Conservation (phyloP, 305 asterid genomes). For the Fraxinus velutina region DNA sequence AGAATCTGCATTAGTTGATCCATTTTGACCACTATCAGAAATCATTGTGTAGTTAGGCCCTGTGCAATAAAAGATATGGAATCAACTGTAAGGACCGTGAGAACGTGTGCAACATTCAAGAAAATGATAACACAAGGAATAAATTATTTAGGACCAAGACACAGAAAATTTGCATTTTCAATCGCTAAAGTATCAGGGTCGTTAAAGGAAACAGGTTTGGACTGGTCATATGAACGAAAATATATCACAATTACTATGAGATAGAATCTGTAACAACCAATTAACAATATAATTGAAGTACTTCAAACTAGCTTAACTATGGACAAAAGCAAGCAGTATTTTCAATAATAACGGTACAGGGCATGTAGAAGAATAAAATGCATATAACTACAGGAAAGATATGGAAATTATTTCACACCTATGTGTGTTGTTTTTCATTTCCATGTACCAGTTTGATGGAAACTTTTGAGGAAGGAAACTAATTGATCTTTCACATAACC, state of each 20-base stretch:
- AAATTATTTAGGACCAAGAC: not conserved
- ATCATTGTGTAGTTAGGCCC: constrained; percentile 33
- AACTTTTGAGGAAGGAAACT: not conserved
- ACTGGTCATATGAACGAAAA: not conserved
- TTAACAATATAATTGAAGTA: not conserved
- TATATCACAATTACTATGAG: not conserved
- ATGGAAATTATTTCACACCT: not conserved
- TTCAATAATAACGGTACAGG: not conserved
- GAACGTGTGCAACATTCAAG: not conserved
- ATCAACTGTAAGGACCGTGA: not conserved
- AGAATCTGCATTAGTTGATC: constrained; percentile 17
- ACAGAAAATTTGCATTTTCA: not conserved
- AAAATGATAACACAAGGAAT: not conserved
- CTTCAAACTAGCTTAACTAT: not conserved
- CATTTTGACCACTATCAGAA: constrained; percentile 35
- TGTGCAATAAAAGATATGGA: constrained; percentile 18
- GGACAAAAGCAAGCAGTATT: not conserved
- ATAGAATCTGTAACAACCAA: not conserved
- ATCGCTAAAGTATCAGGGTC: not conserved
- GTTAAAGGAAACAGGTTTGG: not conserved
- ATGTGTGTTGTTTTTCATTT: not conserved
- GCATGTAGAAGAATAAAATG: not conserved
- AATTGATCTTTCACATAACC: not conserved
- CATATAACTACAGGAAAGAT: not conserved
- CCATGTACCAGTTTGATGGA: not conserved